A percentile compares a stretch with the other conserved stretches of the same genome.
Evolutionary conservation across 176 grass and related monocot genomes (phyloP).

Genomic region (Oryza glumipatula): DNA sequence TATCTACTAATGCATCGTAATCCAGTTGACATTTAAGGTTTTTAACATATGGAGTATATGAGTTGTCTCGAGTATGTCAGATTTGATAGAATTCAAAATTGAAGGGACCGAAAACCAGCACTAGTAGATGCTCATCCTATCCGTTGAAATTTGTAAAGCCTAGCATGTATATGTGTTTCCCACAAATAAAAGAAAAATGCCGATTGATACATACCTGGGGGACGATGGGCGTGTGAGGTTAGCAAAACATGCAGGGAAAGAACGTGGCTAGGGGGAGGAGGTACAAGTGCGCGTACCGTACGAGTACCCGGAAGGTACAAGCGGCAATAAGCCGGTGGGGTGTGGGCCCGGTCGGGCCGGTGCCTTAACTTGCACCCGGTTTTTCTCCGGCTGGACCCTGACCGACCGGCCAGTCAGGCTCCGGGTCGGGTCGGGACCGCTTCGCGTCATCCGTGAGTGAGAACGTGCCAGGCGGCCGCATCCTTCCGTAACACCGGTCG

Average conservation of each 20-base stretch:
- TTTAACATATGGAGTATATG: no score
- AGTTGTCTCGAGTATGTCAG: no score
- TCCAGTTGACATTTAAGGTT: rapidly evolving
- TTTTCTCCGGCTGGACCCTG: conserved; percentile 22
- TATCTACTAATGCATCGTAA: no score
- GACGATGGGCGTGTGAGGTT: background rate
- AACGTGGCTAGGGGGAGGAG: background rate
- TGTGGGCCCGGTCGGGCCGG: background rate
- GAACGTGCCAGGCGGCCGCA: background rate
- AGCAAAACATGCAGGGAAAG: background rate
- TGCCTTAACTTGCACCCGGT: conserved; percentile 30
- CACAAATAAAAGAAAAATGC: no score
- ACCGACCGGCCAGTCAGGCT: background rate
- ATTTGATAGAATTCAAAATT: no score
- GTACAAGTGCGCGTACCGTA: conserved; percentile 42
- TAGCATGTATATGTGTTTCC: no score
- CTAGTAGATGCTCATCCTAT: no score
- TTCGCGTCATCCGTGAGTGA: background rate
- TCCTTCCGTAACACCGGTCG: conserved; percentile 48
- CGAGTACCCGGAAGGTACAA: conserved; percentile 30
- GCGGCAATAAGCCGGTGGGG: conserved; percentile 15
- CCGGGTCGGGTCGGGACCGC: conserved; percentile 37
- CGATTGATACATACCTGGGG: background rate
- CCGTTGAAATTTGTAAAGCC: background rate
- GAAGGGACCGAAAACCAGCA: no score